Percentiles rank a stretch among this genome's conserved stretches.
Conservation (phyloP, 495 filamentous ascomycete species). For the Penicillium pulvis region DNA sequence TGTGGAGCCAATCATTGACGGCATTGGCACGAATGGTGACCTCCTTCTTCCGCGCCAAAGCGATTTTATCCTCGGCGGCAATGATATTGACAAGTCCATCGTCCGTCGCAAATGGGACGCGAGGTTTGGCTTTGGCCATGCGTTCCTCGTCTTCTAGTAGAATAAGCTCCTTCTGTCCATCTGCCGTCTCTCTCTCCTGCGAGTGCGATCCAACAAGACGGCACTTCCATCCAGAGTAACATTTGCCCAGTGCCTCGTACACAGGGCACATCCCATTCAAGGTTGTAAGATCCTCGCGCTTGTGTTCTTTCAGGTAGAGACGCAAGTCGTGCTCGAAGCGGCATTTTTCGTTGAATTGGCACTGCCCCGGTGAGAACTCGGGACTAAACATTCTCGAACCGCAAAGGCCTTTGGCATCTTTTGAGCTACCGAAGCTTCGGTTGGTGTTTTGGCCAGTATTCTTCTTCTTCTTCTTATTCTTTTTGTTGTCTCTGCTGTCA, state of each 20-base stretch:
- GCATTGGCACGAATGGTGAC: slow-evolving; percentile 69
- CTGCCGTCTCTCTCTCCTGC: slow-evolving; percentile 68
- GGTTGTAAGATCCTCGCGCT: slow-evolving; percentile 73
- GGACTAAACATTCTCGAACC: slow-evolving; percentile 61
- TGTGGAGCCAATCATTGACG: slow-evolving; percentile 74
- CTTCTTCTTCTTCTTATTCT: slow-evolving; percentile 65
- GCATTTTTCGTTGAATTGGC: slow-evolving; percentile 76
- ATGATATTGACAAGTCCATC: slow-evolving; percentile 76
- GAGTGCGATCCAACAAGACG: slow-evolving; percentile 83
- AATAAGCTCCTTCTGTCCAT: slow-evolving; percentile 80
- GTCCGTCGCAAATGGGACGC: slow-evolving; percentile 42
- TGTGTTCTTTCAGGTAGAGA: slow-evolving; percentile 80
- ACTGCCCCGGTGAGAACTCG: slow-evolving; percentile 74
- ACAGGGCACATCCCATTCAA: slow-evolving; percentile 78
- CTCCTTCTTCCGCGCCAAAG: slow-evolving; percentile 67
- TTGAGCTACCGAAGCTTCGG: slow-evolving; percentile 79
- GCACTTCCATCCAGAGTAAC: slow-evolving; percentile 87
- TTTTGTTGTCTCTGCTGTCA: slow-evolving; percentile 42
- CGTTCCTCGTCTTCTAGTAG: slow-evolving; percentile 60
- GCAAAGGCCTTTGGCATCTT: slow-evolving; percentile 79
- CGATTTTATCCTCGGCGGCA: slow-evolving; percentile 62
- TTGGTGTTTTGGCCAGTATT: slow-evolving; percentile 81
- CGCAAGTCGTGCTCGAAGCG: slow-evolving; percentile 80
- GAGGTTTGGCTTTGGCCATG: slow-evolving; percentile 41
- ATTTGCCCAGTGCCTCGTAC: slow-evolving; percentile 73